Evolutionary conservation across 1,284 basidiomycete species (phyloP), one percentile per base, ranked within the genome.

Genomic region (Apiotrichum sp.): DNA sequence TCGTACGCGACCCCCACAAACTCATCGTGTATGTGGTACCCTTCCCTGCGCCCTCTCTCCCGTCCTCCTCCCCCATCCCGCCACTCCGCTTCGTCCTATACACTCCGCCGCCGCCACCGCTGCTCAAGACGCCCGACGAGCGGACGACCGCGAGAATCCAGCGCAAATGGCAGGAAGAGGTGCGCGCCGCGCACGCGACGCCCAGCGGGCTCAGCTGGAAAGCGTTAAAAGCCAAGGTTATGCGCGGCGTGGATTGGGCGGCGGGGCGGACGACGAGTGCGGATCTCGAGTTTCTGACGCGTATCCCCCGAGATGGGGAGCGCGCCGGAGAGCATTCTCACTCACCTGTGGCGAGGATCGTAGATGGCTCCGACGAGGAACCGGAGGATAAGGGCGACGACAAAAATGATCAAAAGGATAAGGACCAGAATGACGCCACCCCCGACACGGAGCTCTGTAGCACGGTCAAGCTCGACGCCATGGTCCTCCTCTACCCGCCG

Each of bases 1-100:
- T 54, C 59, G 47, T 63, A 16, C 62, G 62, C 39, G 62, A 63
- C 53, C 62, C 62, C 8, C 62, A 63, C 56, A 53, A 55, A 43
- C 52, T 63, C 13, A 42, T 63, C 45, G 62, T 53, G 9, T 63
- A 63, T 52, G 42, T 63, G 35, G 52, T 63, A 13, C 62, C 62
- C 33, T 61, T 63, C 44, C 62, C 62, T 6, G 13, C 56, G 1
- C 62, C 62, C 40, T 41, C 38, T 22, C 52, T 46, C 32, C 35
- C 50, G 2, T 22, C 49, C 4, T 47, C n/a, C 4, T 47, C 33
- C 33, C 7, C 34, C 7, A 10, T 2, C 0, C 56, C 62, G 5
- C 62, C 62, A 2, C 52, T 58, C 34, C 62, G 62, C 3, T 63
- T 63, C 31, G 42, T 63, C 11, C 44, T 61, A 11, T 63, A 63